A percentile compares a stretch with the other conserved stretches of the same genome.
Conservation (phyloP, 169 alveolate species). For the Plasmodium gallinaceum region DNA sequence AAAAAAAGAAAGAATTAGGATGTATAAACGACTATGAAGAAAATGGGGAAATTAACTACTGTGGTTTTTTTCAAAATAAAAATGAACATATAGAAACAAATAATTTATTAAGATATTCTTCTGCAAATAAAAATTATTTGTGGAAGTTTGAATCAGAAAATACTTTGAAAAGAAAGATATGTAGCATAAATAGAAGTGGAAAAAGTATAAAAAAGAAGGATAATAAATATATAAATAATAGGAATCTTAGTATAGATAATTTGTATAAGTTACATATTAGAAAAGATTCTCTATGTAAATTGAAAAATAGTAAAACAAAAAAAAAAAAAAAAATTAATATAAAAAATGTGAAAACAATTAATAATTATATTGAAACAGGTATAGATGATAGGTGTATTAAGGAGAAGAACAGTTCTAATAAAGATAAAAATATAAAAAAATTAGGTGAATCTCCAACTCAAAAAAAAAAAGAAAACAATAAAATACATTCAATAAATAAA, state of each 20-base stretch:
- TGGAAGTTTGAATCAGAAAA: not conserved
- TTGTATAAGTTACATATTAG: slow-evolving; percentile 7
- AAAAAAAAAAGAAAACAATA: slow-evolving; percentile 1
- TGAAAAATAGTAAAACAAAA: not conserved
- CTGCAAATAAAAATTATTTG: not conserved
- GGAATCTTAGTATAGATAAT: slow-evolving; percentile 48
- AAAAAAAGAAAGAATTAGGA: not conserved
- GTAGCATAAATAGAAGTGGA: not conserved
- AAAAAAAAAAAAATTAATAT: not conserved
- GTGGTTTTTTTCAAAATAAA: slow-evolving; percentile 47
- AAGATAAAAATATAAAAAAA: not conserved
- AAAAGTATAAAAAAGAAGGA: not conserved
- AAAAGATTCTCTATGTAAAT: not conserved
- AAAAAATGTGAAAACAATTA: slow-evolving; percentile 9
- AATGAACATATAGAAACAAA: not conserved
- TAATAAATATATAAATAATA: slow-evolving; percentile 20
- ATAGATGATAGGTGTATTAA: not conserved
- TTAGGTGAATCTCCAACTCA: not conserved
- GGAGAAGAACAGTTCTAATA: not conserved
- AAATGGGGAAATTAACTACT: slow-evolving; percentile 7
- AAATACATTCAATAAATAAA: not conserved
- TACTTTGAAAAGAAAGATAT: not conserved
- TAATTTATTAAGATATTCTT: not conserved
- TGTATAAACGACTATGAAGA: not conserved
- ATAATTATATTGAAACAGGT: not conserved